These are phyloP conservation scores for Moesziomyces sp. DNA, from an alignment of 1,284 basidiomycete species.

Conservation along the genomic window DNA sequence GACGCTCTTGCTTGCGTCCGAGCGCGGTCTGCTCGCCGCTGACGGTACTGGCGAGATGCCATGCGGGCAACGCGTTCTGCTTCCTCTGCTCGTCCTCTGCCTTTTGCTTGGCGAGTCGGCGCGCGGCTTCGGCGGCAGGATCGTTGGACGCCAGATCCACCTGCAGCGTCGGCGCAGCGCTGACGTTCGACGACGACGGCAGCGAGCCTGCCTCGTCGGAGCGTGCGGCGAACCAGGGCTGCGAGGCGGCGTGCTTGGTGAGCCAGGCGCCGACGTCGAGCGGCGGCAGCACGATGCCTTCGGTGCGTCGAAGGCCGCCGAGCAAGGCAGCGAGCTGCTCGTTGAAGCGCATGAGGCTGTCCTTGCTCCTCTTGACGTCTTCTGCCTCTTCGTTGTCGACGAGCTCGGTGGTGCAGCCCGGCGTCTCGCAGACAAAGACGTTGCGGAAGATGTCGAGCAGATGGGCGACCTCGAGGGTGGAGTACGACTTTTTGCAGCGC, in stretches of 20 bases:
- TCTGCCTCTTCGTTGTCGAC: constrained; percentile 91
- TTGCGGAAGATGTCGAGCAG: constrained; percentile 76
- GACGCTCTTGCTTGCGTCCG: constrained; percentile 70
- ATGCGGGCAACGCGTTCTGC: constrained; percentile 89
- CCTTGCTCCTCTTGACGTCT: constrained; percentile 83
- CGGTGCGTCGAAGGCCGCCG: constrained; percentile 86
- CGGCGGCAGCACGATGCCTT: constrained; percentile 77
- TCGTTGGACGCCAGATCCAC: constrained; percentile 63
- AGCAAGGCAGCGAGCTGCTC: constrained; percentile 86
- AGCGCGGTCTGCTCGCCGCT: constrained; percentile 88
- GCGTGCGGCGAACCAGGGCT: constrained; percentile 49
- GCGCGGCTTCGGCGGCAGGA: constrained; percentile 61
- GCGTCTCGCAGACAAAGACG: constrained; percentile 63
- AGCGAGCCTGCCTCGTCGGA: constrained; percentile 21
- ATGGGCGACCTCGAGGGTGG: constrained; percentile 85
- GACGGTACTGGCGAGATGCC: constrained; percentile 94
- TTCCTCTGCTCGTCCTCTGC: constrained; percentile 70
- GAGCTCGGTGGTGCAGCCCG: constrained; percentile 75
- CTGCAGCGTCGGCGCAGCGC: constrained; percentile 43
- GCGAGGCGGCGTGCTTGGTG: constrained; percentile 54
- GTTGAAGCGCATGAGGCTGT: constrained; percentile 95
- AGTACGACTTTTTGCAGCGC: constrained; percentile 84
- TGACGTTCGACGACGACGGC: constrained; percentile 33
- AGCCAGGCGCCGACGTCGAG: constrained; percentile 75
- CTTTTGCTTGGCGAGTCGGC: constrained; percentile 69